These are phyloP conservation scores for Termitomyces sp. DNA, from an alignment of 768 basidiomycete genomes.

Conservation along the genomic window DNA sequence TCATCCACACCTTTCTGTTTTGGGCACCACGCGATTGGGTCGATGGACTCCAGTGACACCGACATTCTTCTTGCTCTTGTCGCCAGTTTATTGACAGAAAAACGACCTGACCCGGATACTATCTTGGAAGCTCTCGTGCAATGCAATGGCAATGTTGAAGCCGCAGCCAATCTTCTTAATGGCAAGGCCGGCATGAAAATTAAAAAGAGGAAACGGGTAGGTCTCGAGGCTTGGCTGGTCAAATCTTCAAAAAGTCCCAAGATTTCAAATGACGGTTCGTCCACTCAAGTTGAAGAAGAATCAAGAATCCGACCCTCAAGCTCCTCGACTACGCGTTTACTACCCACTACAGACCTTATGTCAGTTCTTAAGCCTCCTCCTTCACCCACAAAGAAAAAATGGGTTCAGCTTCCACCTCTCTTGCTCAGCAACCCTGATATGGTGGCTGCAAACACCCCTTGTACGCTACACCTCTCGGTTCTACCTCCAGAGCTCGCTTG, in stretches of 20 bases:
- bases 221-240: conserved; percentile 54
- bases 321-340: conserved; percentile 16
- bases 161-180: conserved; percentile 42
- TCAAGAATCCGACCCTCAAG: background rate
- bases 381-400: conserved; percentile 31
- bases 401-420: conserved; percentile 52
- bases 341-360: conserved; percentile 47
- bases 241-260: conserved; percentile 10
- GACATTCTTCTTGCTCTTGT: conserved; percentile 68
- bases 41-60: conserved; percentile 41
- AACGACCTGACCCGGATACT: conserved; percentile 29
- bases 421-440: conserved; percentile 58
- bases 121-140: conserved; percentile 60
- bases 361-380: conserved; percentile 48
- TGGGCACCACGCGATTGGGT: no score
- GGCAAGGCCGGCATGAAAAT: conserved; percentile 11
- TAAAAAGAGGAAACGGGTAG: conserved; percentile 51
- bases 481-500: conserved; percentile 77
- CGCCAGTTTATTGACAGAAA: conserved; percentile 47
- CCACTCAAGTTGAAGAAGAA: background rate
- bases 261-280: background rate
- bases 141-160: conserved; percentile 52
- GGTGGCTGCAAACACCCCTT: conserved; percentile 69
- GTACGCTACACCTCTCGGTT: conserved; percentile 66
- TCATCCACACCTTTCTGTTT: no score